Conservation (phyloP, 805 yeast species). For the Kluyveromyces dobzhanskii region DNA sequence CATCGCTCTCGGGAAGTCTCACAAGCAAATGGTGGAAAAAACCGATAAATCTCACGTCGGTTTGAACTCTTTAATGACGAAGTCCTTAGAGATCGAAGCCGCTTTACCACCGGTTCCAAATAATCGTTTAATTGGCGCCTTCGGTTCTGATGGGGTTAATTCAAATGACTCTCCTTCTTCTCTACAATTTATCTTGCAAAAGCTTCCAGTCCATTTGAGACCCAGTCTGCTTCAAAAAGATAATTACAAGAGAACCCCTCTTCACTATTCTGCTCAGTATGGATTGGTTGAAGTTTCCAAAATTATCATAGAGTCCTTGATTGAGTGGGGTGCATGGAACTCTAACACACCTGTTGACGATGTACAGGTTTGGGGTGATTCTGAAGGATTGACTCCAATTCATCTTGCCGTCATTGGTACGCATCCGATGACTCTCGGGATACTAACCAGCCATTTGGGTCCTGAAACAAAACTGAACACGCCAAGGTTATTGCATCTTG, state of each 20-base stretch:
- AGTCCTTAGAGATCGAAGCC: constrained; percentile 23
- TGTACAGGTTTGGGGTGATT: constrained; percentile 51
- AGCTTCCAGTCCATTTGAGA: constrained; percentile 46
- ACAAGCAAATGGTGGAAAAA: constrained; percentile 19
- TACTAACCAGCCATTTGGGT: constrained; percentile 41
- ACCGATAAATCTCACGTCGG: neutral
- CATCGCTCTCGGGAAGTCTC: constrained; percentile 65
- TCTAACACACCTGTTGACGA: constrained; percentile 47
- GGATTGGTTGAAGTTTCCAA: constrained; percentile 62
- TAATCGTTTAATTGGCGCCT: constrained; percentile 42
- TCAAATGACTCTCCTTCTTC: constrained; percentile 53
- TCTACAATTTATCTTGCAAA: constrained; percentile 47
- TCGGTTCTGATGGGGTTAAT: constrained; percentile 56
- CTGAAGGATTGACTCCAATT: constrained; percentile 72
- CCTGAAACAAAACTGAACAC: constrained; percentile 35
- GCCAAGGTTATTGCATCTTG: constrained; percentile 54
- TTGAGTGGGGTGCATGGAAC: constrained; percentile 53
- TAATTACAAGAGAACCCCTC: constrained; percentile 70
- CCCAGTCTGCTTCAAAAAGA: constrained; percentile 58
- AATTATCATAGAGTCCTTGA: constrained; percentile 46
- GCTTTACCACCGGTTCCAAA: constrained; percentile 48
- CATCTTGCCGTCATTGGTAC: constrained; percentile 77
- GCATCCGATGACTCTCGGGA: constrained; percentile 68
- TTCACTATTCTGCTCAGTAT: constrained; percentile 84
- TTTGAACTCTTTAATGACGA: constrained; percentile 7